Conservation (phyloP, 495 filamentous ascomycete genomes). For the Hypoxylon rickii region DNA sequence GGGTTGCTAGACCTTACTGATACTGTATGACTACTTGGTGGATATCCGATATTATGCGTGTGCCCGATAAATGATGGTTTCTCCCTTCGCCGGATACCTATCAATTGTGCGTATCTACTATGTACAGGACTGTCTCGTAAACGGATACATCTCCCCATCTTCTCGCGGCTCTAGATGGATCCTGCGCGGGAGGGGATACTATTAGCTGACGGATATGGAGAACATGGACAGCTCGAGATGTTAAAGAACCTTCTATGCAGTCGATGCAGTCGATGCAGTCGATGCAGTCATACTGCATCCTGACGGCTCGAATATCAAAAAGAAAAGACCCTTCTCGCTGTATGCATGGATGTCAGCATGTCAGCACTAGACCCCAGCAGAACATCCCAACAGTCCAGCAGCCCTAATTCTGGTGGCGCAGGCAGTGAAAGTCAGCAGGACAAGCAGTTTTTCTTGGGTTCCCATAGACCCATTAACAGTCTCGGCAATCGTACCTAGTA, state of each 20-base stretch:
- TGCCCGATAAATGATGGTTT: too few species aligned
- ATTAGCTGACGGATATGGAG: slow-evolving; percentile 18
- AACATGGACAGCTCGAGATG: too few species aligned
- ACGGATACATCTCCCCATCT: background rate
- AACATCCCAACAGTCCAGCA: too few species aligned
- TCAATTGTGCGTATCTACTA: background rate
- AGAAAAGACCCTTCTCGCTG: background rate
- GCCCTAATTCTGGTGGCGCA: too few species aligned
- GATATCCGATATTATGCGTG: background rate
- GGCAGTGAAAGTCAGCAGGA: slow-evolving; percentile 17
- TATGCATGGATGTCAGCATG: slow-evolving; percentile 6
- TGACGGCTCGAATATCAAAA: too few species aligned
- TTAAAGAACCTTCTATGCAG: slow-evolving; percentile 13
- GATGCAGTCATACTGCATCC: slow-evolving; percentile 20
- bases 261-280: too few species aligned
- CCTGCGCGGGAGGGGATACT: background rate
- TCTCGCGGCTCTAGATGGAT: background rate
- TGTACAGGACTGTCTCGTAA: background rate
- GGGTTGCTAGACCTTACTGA: too few species aligned
- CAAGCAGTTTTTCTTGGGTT: background rate
- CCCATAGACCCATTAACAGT: too few species aligned
- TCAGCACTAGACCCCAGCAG: background rate
- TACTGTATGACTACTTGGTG: too few species aligned
- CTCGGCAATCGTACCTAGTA: too few species aligned
- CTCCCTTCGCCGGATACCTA: background rate